Percentiles rank a stretch among this genome's conserved stretches.
These are phyloP conservation scores for Wickerhamomyces silvicola DNA, from an alignment of 805 yeast species.

Conservation along the genomic window DNA sequence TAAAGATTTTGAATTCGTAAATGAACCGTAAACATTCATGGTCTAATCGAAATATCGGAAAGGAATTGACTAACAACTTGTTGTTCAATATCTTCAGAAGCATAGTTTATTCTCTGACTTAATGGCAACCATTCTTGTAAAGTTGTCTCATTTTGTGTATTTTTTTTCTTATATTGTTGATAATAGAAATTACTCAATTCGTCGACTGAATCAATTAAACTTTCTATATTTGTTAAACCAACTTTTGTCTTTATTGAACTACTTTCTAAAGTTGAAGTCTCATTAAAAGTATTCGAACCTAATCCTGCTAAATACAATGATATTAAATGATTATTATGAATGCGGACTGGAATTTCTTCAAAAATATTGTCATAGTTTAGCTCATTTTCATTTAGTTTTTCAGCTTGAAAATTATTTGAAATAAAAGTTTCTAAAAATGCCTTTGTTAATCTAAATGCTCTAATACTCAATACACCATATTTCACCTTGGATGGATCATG, in stretches of 20 bases:
- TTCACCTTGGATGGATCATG: slow-evolving; percentile 67
- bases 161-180: slow-evolving; percentile 20
- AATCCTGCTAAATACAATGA: slow-evolving; percentile 43
- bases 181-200: slow-evolving; percentile 20
- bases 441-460: slow-evolving; percentile 62
- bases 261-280: slow-evolving; percentile 14
- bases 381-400: slow-evolving; percentile 51
- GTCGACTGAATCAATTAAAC: slow-evolving; percentile 20
- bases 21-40: slow-evolving; percentile 6
- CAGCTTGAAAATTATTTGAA: slow-evolving; percentile 56
- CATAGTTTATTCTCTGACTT: slow-evolving; percentile 24
- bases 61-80: slow-evolving; percentile 18
- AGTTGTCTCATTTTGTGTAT: slow-evolving; percentile 6
- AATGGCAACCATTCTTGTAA: slow-evolving; percentile 24
- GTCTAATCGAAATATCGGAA: slow-evolving; percentile 16
- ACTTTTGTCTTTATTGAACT: slow-evolving; percentile 14
- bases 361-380: slow-evolving; percentile 61
- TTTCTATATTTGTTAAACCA: slow-evolving; percentile 14
- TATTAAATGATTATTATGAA: slow-evolving; percentile 65
- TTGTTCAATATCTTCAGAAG: slow-evolving; percentile 22
- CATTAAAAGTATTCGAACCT: slow-evolving; percentile 15
- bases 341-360: slow-evolving; percentile 60
- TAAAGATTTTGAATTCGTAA: too few relatives aligned
- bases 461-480: slow-evolving; percentile 55
- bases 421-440: slow-evolving; percentile 47